Evolutionary conservation across 202 grass and related monocot species (phyloP).

Genomic region (Tripidium arundinaceum): DNA sequence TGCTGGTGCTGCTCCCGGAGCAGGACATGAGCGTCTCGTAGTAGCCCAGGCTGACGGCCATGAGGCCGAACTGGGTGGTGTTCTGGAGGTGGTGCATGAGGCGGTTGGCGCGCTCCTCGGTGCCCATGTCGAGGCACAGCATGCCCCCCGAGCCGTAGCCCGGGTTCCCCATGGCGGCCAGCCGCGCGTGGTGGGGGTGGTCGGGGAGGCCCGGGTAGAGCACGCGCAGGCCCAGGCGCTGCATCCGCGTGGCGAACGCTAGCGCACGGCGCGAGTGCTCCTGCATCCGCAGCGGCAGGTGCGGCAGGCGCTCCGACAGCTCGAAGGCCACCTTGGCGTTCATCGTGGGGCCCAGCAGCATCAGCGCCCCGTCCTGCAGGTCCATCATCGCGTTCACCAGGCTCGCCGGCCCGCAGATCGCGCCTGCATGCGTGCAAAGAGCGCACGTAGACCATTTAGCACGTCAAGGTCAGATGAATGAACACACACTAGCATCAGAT

Average conservation of each 20-base stretch:
- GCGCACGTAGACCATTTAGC: too few species aligned
- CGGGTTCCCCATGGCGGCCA: slow-evolving; percentile 44
- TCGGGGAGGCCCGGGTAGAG: slow-evolving; percentile 72
- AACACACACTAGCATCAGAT: too few species aligned
- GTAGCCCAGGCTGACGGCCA: slow-evolving; percentile 95
- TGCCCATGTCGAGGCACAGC: slow-evolving; percentile 93
- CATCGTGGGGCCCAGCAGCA: slow-evolving; percentile 93
- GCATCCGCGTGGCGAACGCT: slow-evolving; percentile 70
- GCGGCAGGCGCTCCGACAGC: slow-evolving; percentile 75
- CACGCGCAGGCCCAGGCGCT: slow-evolving; percentile 59
- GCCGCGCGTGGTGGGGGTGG: slow-evolving; percentile 75
- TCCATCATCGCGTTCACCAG: slow-evolving; percentile 97
- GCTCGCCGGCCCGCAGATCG: slow-evolving; percentile 83
- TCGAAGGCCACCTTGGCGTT: slow-evolving; percentile 98
- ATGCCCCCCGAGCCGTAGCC: slow-evolving; percentile 87
- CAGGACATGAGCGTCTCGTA: slow-evolving; percentile 99
- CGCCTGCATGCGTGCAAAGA: slow-evolving; percentile 37
- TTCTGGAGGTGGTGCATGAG: slow-evolving; percentile 99
- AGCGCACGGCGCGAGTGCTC: slow-evolving; percentile 79
- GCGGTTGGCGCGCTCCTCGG: slow-evolving; percentile 80
- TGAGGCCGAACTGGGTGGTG: slow-evolving; percentile 92
- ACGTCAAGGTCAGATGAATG: background rate
- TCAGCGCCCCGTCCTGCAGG: slow-evolving; percentile 74
- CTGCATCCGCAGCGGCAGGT: slow-evolving; percentile 87
- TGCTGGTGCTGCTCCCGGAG: slow-evolving; percentile 93